These are phyloP conservation scores for Letharia lupina DNA, from an alignment of 495 filamentous ascomycete genomes.

Conservation along the genomic window DNA sequence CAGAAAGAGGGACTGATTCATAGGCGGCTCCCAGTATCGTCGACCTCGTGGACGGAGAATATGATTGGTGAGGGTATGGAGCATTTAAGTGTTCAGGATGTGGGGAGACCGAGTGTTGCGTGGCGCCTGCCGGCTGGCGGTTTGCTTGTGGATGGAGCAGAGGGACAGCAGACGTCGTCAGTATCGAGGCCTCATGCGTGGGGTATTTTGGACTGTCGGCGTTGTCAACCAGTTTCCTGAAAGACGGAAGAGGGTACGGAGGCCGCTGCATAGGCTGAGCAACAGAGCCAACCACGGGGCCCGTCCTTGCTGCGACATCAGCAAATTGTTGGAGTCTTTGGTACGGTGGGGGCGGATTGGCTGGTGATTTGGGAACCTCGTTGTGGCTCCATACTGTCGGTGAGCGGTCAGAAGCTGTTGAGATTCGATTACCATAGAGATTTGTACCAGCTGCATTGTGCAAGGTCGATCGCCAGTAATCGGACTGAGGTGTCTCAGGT, in stretches of 20 bases:
- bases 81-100: background rate
- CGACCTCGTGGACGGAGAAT: background rate
- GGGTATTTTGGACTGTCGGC: background rate
- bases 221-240: conserved; percentile 10
- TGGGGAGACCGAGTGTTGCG: background rate
- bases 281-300: background rate
- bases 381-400: conserved; percentile 11
- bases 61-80: background rate
- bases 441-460: background rate
- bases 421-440: conserved; percentile 1
- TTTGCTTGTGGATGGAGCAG: background rate
- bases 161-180: background rate
- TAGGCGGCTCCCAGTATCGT: background rate
- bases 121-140: background rate
- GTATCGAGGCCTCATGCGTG: background rate
- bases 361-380: conserved; percentile 10
- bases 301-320: conserved; percentile 13
- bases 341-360: conserved; percentile 5
- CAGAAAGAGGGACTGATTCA: background rate
- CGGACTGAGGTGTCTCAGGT: conserved; percentile 4
- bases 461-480: conserved; percentile 12
- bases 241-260: conserved; percentile 17
- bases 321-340: conserved; percentile 22
- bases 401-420: conserved; percentile 7
- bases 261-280: conserved; percentile 1